phyloP scores from a whole-genome alignment of 73 alveolate species.

The Diophrys sp. region DNA sequence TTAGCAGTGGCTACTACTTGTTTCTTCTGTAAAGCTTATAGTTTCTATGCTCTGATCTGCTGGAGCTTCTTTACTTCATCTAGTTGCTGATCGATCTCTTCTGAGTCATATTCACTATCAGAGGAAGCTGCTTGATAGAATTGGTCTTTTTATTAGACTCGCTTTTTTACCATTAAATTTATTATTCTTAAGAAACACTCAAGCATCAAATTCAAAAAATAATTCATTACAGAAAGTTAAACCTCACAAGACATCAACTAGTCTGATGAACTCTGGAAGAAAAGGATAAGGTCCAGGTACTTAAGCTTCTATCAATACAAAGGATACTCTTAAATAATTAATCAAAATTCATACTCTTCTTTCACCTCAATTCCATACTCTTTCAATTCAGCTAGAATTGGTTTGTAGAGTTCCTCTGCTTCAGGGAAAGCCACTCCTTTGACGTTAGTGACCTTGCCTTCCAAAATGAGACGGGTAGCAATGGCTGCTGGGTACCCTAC shows the following conservation, averaged over 20 bases:
- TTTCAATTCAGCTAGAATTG: slow-evolving; percentile 45
- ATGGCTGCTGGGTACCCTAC: slow-evolving; percentile 86
- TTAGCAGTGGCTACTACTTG: no score
- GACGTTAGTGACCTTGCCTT: slow-evolving; percentile 37
- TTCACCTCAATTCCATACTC: slow-evolving; percentile 36
- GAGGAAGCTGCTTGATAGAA: no score
- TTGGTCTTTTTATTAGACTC: no score
- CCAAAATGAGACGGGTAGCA: slow-evolving; percentile 63
- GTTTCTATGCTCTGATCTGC: no score
- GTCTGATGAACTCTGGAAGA: neutral
- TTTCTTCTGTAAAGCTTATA: no score
- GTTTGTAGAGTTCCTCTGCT: slow-evolving; percentile 53
- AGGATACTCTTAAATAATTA: neutral
- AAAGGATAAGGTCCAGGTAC: neutral
- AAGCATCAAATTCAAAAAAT: no score
- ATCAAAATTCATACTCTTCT: slow-evolving; percentile 25
- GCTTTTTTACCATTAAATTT: no score
- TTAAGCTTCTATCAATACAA: neutral
- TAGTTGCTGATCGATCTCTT: no score
- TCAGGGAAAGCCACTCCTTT: slow-evolving; percentile 69
- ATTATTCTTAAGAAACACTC: no score
- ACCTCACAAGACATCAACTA: neutral
- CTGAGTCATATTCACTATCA: no score
- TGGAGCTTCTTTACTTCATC: no score
- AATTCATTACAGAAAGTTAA: neutral